These are phyloP conservation scores for Psilocybe tampanensis DNA, from an alignment of 768 basidiomycete species.

Conservation along the genomic window DNA sequence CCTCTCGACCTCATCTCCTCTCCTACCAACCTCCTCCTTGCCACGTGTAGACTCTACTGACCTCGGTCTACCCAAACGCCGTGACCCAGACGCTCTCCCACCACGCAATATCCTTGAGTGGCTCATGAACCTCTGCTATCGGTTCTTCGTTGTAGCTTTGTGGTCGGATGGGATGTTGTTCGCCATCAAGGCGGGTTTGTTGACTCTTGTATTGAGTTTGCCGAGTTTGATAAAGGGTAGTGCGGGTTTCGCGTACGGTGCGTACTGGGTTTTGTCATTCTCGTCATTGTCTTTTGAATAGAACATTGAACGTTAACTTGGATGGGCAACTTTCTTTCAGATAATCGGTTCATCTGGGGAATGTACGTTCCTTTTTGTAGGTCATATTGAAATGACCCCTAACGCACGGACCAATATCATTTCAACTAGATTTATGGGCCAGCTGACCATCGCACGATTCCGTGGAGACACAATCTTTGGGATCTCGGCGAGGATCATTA, in stretches of 20 bases:
- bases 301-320: too few relatives aligned
- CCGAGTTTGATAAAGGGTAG: slow-evolving; percentile 59
- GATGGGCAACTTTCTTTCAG: too few relatives aligned
- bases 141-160: slow-evolving; percentile 37
- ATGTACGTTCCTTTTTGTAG: slow-evolving; percentile 47
- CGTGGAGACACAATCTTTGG: slow-evolving; percentile 77
- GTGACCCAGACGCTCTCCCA: slow-evolving; percentile 78
- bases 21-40: slow-evolving; percentile 1
- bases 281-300: too few relatives aligned
- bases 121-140: slow-evolving; percentile 48
- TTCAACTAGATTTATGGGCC: slow-evolving; percentile 63
- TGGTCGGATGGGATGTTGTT: slow-evolving; percentile 65
- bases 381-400: too few relatives aligned
- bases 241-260: slow-evolving; percentile 43
- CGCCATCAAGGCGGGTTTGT: slow-evolving; percentile 68
- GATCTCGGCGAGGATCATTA: slow-evolving; percentile 57
- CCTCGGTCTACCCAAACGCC: slow-evolving; percentile 54
- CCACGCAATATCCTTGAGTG: slow-evolving; percentile 62
- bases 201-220: slow-evolving; percentile 60
- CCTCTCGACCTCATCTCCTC: neutral
- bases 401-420: too few relatives aligned
- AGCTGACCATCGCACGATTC: slow-evolving; percentile 70
- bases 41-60: slow-evolving; percentile 35
- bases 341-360: slow-evolving; percentile 70
- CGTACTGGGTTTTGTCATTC: too few relatives aligned